phyloP scores from a whole-genome alignment of 2,329 filamentous ascomycete genomes.

The Emergomyces orientalis region DNA sequence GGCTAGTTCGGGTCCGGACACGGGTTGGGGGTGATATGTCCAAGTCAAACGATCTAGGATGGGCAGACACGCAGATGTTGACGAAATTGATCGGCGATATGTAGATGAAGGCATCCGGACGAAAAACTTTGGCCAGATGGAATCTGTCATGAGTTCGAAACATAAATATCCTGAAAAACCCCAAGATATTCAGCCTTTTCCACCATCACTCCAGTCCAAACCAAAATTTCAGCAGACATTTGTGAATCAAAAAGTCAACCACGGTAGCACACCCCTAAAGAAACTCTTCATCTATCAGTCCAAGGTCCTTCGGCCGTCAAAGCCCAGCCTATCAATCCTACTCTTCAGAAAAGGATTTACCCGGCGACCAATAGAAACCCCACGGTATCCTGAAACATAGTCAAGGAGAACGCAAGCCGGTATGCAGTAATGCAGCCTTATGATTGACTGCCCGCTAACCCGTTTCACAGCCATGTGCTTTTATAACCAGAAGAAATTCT shows the following conservation, averaged over 20 bases:
- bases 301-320: conserved; percentile 17
- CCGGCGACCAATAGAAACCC: conserved; percentile 25
- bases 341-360: conserved; percentile 12
- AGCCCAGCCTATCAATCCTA: conserved; percentile 27
- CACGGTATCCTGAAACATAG: conserved; percentile 28
- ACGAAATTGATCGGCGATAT: conserved; percentile 30
- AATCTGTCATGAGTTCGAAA: conserved; percentile 19
- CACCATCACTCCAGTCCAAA: conserved; percentile 27
- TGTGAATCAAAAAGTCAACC: conserved; percentile 23
- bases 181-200: conserved; percentile 24
- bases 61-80: conserved; percentile 15
- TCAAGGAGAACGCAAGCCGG: conserved; percentile 26
- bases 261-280: conserved; percentile 15
- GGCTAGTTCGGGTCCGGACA: conserved; percentile 22
- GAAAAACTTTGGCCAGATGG: conserved; percentile 16
- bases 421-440: conserved; percentile 21
- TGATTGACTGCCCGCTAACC: conserved; percentile 18
- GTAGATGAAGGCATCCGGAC: neutral
- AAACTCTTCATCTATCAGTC: conserved; percentile 13
- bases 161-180: conserved; percentile 33
- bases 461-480: conserved; percentile 66
- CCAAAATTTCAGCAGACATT: conserved; percentile 18
- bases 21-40: neutral
- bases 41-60: conserved; percentile 14
- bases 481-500: conserved; percentile 81